A percentile compares a stretch with the other conserved stretches of the same genome.
Evolutionary conservation across 176 grass and related monocot genomes (phyloP).

Genomic region (Oryza rufipogon): DNA sequence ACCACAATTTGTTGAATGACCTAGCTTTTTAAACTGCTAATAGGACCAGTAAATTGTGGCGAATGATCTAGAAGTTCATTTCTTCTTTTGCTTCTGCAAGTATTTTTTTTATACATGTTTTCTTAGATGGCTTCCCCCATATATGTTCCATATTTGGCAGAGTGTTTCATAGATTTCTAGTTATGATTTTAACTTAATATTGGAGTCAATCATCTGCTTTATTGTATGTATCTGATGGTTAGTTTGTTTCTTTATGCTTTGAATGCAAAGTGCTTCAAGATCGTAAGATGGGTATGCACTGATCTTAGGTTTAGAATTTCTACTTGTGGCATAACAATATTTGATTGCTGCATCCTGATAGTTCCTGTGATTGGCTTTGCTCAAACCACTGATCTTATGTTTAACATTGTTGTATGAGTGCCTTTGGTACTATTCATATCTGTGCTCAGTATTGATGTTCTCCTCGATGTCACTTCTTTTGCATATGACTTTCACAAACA

Average conservation of each 20-base stretch:
- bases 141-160: neutral
- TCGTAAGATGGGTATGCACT: neutral
- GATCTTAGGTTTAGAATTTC: neutral
- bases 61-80: neutral
- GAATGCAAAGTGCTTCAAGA: neutral
- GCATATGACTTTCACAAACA: slow-evolving; percentile 22
- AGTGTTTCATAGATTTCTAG: neutral
- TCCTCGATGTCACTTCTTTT: slow-evolving; percentile 30
- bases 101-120: neutral
- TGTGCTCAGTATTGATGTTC: slow-evolving; percentile 2
- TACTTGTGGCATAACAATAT: slow-evolving; percentile 11
- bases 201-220: neutral
- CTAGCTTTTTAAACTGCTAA: neutral
- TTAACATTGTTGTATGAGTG: slow-evolving; percentile 27
- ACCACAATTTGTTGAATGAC: neutral
- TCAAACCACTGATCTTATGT: neutral
- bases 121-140: neutral
- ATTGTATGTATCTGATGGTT: neutral
- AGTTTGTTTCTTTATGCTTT: neutral
- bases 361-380: neutral
- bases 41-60: too few species aligned
- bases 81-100: slow-evolving; percentile 18
- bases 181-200: neutral
- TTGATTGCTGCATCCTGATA: neutral
- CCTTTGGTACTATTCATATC: slow-evolving; percentile 15